Evolutionary conservation across 1,139 yeast genomes (phyloP).

Genomic region (Kluyveromyces sp.): DNA sequence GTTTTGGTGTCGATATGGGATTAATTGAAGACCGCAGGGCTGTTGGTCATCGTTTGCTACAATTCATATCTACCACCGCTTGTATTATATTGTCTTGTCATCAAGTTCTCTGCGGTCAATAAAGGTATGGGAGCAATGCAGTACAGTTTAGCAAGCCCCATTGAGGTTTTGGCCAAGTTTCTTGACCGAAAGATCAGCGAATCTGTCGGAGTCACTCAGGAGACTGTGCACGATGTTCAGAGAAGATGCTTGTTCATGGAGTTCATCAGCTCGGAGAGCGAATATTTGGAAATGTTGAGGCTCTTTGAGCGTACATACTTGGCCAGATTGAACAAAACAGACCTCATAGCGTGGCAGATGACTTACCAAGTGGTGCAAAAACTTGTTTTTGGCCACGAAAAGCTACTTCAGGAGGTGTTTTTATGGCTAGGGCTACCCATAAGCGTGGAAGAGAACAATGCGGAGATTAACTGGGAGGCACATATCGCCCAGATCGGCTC

Average conservation of each 20-base stretch:
- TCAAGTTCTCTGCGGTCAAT: too few species aligned
- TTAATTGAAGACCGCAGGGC: too few species aligned
- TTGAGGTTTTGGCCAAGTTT: constrained; percentile 3
- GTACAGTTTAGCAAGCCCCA: constrained; percentile 4
- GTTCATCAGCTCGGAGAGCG: constrained; percentile 6
- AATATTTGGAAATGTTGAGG: constrained; percentile 5
- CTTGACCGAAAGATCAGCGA: constrained; percentile 5
- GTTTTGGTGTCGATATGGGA: too few species aligned
- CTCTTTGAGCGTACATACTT: constrained; percentile 5
- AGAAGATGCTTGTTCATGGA: constrained; percentile 6
- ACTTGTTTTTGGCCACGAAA: constrained; percentile 1
- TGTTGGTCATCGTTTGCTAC: too few species aligned
- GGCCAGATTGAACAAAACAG: constrained; percentile 4
- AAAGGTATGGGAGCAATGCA: constrained; percentile 1
- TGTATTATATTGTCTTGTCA: too few species aligned
- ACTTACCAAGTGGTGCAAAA: constrained; percentile 2
- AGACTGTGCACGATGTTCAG: constrained; percentile 1
- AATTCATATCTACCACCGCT: too few species aligned
- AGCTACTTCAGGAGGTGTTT: not conserved
- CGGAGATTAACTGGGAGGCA: constrained; percentile 1
- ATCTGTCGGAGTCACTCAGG: constrained; percentile 1
- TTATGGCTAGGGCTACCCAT: constrained; percentile 4
- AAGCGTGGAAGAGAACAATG: not conserved
- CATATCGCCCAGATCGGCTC: not conserved
- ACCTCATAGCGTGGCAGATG: constrained; percentile 6